Conservation (phyloP, 371 early-diverging fungal genomes). For the Dinochytrium kinnereticum region DNA sequence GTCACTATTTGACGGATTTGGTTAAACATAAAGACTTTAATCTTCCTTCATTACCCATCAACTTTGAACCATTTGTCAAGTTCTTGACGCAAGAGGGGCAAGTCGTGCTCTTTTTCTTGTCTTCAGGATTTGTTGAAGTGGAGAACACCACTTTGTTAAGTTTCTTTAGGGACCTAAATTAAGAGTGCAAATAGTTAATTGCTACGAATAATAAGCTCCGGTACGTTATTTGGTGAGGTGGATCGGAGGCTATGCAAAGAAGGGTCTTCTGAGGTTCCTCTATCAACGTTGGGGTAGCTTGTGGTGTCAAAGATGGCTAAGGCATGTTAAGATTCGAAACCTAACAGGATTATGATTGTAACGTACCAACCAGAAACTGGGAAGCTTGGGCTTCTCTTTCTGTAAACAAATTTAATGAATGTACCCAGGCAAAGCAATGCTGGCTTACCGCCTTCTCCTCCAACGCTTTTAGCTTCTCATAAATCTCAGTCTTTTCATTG, state of each 20-base stretch:
- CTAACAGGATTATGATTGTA: too few species aligned
- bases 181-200: neutral
- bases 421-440: too few species aligned
- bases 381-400: slow-evolving; percentile 64
- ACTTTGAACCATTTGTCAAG: slow-evolving; percentile 74
- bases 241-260: slow-evolving; percentile 72
- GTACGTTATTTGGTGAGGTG: slow-evolving; percentile 73
- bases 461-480: slow-evolving; percentile 58
- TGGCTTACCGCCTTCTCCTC: slow-evolving; percentile 42
- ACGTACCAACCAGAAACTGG: slow-evolving; percentile 83
- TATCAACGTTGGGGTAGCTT: slow-evolving; percentile 61
- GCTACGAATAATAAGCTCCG: neutral
- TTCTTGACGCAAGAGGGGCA: slow-evolving; percentile 88
- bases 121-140: slow-evolving; percentile 22
- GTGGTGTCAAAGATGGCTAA: slow-evolving; percentile 79
- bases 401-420: slow-evolving; percentile 24
- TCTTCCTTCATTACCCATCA: slow-evolving; percentile 58
- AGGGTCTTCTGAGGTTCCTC: slow-evolving; percentile 61
- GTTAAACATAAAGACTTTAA: neutral
- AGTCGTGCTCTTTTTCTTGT: slow-evolving; percentile 45
- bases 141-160: slow-evolving; percentile 74
- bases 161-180: slow-evolving; percentile 55
- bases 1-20: slow-evolving; percentile 58
- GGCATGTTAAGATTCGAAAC: too few species aligned
- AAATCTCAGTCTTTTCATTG: slow-evolving; percentile 53